Base-by-base conservation (phyloP, 768 basidiomycete genomes). In the Termitomyces sp. region DNA sequence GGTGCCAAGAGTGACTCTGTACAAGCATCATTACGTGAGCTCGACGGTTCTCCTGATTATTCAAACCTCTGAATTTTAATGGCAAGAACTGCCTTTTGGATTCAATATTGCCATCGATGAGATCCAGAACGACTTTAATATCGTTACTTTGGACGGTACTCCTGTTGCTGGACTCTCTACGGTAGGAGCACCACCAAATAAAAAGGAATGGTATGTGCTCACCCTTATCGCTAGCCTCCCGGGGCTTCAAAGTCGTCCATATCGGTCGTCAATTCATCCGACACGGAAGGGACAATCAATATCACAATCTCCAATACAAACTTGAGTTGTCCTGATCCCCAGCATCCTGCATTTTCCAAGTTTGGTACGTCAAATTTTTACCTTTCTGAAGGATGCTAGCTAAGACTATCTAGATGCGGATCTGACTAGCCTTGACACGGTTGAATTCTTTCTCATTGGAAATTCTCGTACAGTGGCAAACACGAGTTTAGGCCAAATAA, bases 11-110 rank as follows among this genome's bases (percentile, higher is more conserved):
- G 85, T 63, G 76, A 81, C 58, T 77, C 80, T n/a, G 80, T 90
- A 18, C 74, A 79, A 26, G 88, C 88, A 10, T 70, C 69, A 24
- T 75, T 90, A 60, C 67, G 85, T 86, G 69, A 56, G 78, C 67
- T 27, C 20, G 24, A 7, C 32, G 20, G 30, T 57, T n/a, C 43
- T 44, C 26, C 26, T 2, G 10, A 32, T 16, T 12, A 14, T 53
- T 48, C 30, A n/a, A n/a, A 32, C 34, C 20, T 47, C 57, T 57
- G 34, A 58, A 53, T 13, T 32, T 18, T 55, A 55, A 49, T 55
- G 18, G 9, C 44, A 58, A 87, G 87, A 79, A 61, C 71, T 91
- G 37, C 89, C 89, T 33, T 91, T 91, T 59, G 89, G 89, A 10
- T 91, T 91, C 68, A 72, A 71, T 27, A 8, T 89, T 18, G 71